Conservation (phyloP, 2,329 filamentous ascomycete genomes). For the Curvularia hawaiiensis region DNA sequence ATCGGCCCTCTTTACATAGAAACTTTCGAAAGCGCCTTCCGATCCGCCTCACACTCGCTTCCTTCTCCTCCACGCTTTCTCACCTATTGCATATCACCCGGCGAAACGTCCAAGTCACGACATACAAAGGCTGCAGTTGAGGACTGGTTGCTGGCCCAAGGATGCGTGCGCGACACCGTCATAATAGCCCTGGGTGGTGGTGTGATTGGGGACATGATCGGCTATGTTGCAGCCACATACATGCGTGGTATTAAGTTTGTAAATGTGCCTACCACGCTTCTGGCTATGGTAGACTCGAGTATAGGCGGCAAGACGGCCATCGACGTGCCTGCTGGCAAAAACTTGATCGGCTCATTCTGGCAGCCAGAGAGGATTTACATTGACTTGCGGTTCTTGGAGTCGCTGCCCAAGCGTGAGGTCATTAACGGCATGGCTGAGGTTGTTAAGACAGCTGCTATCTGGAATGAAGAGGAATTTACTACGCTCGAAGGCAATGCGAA, state of each 20-base stretch:
- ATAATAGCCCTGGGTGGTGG: constrained; percentile 94
- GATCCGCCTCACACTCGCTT: constrained; percentile 62
- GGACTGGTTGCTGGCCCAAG: constrained; percentile 92
- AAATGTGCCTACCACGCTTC: constrained; percentile 91
- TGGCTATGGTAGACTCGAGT: constrained; percentile 98
- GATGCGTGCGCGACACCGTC: constrained; percentile 94
- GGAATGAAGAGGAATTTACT: constrained; percentile 86
- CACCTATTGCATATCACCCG: constrained; percentile 87
- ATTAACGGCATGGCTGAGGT: constrained; percentile 99
- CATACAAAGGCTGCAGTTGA: constrained; percentile 95
- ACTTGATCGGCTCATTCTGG: constrained; percentile 95
- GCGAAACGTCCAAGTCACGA: constrained; percentile 91
- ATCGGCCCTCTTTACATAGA: constrained; percentile 80
- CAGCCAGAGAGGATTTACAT: constrained; percentile 94
- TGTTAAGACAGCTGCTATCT: constrained; percentile 96
- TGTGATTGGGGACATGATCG: constrained; percentile 97
- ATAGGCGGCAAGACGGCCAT: constrained; percentile 99
- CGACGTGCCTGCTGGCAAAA: constrained; percentile 94
- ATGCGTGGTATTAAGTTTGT: constrained; percentile 97
- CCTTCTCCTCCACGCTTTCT: constrained; percentile 69
- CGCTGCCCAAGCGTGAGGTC: constrained; percentile 87
- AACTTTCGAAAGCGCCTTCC: constrained; percentile 72
- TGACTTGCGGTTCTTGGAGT: constrained; percentile 89
- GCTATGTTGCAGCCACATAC: constrained; percentile 96
- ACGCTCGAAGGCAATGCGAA: constrained; percentile 81